A percentile compares a stretch with the other conserved stretches of the same genome.
Conservation (phyloP, 192 early-diverging fungal genomes). For the Gamsiella multidivaricata region DNA sequence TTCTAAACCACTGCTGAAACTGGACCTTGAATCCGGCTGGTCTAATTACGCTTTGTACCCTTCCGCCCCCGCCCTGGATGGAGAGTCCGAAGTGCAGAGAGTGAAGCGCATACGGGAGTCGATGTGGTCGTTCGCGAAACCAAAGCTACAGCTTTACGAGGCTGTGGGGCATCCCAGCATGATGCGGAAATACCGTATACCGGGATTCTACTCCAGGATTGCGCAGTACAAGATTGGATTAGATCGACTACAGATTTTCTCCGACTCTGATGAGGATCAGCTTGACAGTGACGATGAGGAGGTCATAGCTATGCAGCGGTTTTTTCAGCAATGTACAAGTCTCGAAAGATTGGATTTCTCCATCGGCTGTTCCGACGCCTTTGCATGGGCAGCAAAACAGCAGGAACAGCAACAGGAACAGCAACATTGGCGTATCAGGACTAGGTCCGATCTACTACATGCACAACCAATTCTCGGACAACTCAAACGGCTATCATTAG, state of each 20-base stretch:
- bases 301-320: not conserved
- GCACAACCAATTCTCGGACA: not conserved
- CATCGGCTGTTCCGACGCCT: not conserved
- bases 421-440: no score
- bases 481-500: not conserved
- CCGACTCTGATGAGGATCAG: not conserved
- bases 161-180: not conserved
- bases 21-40: not conserved
- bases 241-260: not conserved
- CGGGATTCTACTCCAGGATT: constrained; percentile 10
- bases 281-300: not conserved
- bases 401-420: not conserved
- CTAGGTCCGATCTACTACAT: not conserved
- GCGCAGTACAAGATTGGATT: not conserved
- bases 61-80: not conserved
- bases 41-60: not conserved
- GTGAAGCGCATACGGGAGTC: not conserved
- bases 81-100: not conserved
- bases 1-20: not conserved
- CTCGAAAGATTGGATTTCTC: not conserved
- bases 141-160: constrained; percentile 7
- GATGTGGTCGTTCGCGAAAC: not conserved
- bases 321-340: not conserved
- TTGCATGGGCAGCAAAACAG: not conserved
- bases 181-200: not conserved